Percentiles rank a stretch among this genome's conserved stretches.
Evolutionary conservation across 257 asterid species (phyloP).

Genomic region (Lantana camara): DNA sequence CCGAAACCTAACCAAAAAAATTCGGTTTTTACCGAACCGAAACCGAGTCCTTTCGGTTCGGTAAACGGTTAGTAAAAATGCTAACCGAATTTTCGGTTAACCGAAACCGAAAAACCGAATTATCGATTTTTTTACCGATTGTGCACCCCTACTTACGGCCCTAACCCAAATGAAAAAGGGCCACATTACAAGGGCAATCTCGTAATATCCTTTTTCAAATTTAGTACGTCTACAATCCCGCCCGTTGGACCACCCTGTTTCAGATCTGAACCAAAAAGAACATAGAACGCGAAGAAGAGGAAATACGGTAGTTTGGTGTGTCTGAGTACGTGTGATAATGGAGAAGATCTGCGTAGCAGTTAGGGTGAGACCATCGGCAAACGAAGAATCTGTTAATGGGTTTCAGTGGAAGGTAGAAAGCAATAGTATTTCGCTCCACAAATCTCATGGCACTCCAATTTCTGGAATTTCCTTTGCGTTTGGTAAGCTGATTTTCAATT

Average conservation of each 20-base stretch:
- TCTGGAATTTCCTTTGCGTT: constrained; percentile 82
- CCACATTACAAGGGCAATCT: constrained; percentile 22
- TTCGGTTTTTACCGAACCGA: too few species aligned
- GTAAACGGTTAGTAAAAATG: too few species aligned
- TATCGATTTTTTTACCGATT: too few species aligned
- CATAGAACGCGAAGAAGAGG: neutral
- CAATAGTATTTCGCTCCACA: constrained; percentile 82
- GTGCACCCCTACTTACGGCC: too few species aligned
- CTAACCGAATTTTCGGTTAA: too few species aligned
- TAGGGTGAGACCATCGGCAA: constrained; percentile 79
- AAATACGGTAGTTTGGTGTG: neutral
- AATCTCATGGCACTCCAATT: constrained; percentile 72
- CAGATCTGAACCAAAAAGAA: constrained; percentile 20
- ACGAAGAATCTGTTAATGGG: constrained; percentile 55
- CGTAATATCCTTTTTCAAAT: constrained; percentile 25
- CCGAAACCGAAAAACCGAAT: too few species aligned
- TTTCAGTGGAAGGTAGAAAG: constrained; percentile 78
- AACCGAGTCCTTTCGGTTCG: too few species aligned
- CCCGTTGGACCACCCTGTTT: constrained; percentile 23
- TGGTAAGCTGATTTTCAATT: constrained; percentile 39
- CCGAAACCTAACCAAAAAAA: too few species aligned
- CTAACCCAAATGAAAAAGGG: too few species aligned
- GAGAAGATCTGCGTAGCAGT: constrained; percentile 96
- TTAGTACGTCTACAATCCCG: constrained; percentile 15
- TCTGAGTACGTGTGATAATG: constrained; percentile 45